Evolutionary conservation across 768 basidiomycete species (phyloP).

Genomic region (Fistulinella prunicolor): DNA sequence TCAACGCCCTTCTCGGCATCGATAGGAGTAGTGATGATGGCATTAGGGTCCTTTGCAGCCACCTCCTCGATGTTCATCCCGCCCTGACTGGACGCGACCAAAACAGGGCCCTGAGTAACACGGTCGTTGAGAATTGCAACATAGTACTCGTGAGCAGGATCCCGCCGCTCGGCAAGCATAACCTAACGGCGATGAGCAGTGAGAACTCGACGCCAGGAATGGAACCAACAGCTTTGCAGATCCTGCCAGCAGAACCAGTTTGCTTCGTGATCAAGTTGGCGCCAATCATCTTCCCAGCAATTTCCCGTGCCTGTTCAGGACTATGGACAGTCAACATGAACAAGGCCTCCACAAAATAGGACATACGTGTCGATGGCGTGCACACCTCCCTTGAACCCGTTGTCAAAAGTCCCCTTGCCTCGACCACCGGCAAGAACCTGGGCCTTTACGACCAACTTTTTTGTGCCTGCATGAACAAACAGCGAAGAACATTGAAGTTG

Average conservation of each 20-base stretch:
- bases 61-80: conserved; percentile 99
- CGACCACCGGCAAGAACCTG: conserved; percentile 98
- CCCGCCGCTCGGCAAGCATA: conserved; percentile 95
- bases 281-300: conserved; percentile 91
- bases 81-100: conserved; percentile 91
- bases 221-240: conserved; percentile 86
- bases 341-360: not conserved
- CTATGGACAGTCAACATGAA: conserved; percentile 37
- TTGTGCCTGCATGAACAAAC: conserved; percentile 49
- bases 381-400: conserved; percentile 95
- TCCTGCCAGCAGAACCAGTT: conserved; percentile 86
- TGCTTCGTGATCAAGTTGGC: conserved; percentile 97
- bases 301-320: conserved; percentile 84
- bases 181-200: conserved; percentile 51
- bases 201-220: conserved; percentile 1
- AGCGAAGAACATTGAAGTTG: not conserved
- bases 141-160: conserved; percentile 96
- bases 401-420: conserved; percentile 96
- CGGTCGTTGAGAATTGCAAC: conserved; percentile 97
- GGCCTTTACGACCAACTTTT: conserved; percentile 93
- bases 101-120: conserved; percentile 79
- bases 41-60: conserved; percentile 88
- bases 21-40: conserved; percentile 95
- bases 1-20: conserved; percentile 79
- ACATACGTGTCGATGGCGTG: conserved; percentile 84